Base-by-base conservation (phyloP, 352 stramenopile species). In the Globisporangium irregulare region DNA sequence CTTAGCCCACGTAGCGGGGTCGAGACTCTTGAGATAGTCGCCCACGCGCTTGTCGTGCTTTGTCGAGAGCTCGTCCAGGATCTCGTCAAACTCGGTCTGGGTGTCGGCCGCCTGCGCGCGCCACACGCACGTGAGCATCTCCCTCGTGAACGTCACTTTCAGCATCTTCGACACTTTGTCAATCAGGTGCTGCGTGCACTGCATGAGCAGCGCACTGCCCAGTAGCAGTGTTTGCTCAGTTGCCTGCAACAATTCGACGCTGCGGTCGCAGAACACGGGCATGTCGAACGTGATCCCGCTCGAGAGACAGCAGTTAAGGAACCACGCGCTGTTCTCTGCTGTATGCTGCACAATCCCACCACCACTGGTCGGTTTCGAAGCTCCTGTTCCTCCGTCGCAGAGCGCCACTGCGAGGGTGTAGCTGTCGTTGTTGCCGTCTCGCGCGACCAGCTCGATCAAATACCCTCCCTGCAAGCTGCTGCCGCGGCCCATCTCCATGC, bases 361-460 rank as follows among this genome's bases (percentile, higher is more conserved):
- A 43, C 36, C 36, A 43, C 9, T 15, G 9, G 36, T 10, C 12
- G 36, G 36, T 15, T 43, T 43, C 9, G 36, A 43, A 43, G 8
- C 36, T 2, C 36, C 36, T 43, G 68, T 15, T 64, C 22, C 1
- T 46, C 75, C 72, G n/a, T 77, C 67, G 57, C 75, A 84, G 20
- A 87, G 64, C 43, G 66, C 77, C 18, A 87, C 60, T 0, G 75
- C 79, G 50, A 87, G 59, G 1, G 73, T 69, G 12, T 63, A 72
- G 22, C 66, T 69, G 38, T 74, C 64, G 34, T 79, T 81, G 62
- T 87, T 82, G 24, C 79, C 77, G 66, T 87, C 71, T 32, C 72
- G 73, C 32, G 70, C 73, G 53, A 76, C 63, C 6, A 87, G 70
- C 51, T 84, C 75, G 1, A 82, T 36, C 50, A 78, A 77, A 20